These are phyloP conservation scores for Mimosa pudica DNA, from an alignment of 306 rosid genomes.

Conservation along the genomic window DNA sequence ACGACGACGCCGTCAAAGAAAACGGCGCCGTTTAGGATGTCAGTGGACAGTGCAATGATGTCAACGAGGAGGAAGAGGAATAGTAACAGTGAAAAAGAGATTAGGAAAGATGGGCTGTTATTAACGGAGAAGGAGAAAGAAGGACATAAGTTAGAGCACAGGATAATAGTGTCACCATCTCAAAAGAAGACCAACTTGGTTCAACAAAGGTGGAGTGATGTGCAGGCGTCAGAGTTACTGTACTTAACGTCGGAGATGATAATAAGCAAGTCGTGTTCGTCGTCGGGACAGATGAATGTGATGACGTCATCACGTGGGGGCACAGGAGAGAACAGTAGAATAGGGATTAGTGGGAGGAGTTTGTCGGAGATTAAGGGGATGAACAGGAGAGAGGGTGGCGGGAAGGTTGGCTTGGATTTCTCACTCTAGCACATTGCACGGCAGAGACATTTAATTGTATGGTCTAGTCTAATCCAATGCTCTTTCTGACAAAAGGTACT, in stretches of 20 bases:
- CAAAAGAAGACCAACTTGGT: neutral
- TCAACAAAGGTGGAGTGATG: constrained; percentile 84
- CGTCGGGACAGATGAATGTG: constrained; percentile 10
- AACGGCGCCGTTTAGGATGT: constrained; percentile 61
- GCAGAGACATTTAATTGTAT: constrained; percentile 24
- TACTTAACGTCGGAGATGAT: constrained; percentile 82
- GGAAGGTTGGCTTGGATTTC: constrained; percentile 65
- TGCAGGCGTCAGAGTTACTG: constrained; percentile 63
- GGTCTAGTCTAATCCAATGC: neutral
- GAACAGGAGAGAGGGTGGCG: constrained; percentile 42
- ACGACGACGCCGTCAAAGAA: neutral
- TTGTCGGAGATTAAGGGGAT: constrained; percentile 85
- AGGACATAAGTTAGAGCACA: constrained; percentile 58
- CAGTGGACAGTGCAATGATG: constrained; percentile 53
- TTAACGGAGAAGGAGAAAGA: constrained; percentile 40
- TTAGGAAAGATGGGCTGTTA: constrained; percentile 71
- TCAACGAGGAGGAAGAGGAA: constrained; percentile 21
- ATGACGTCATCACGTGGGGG: constrained; percentile 11
- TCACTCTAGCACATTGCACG: constrained; percentile 37
- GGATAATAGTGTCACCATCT: constrained; percentile 72
- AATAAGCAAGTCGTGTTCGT: constrained; percentile 38
- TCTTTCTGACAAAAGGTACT: constrained; percentile 19
- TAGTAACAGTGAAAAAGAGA: constrained; percentile 20
- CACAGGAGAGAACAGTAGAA: constrained; percentile 27
- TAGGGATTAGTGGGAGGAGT: constrained; percentile 61